Evolutionary conservation across 257 asterid species (phyloP).

Genomic region (Jaltomata sinuosa): DNA sequence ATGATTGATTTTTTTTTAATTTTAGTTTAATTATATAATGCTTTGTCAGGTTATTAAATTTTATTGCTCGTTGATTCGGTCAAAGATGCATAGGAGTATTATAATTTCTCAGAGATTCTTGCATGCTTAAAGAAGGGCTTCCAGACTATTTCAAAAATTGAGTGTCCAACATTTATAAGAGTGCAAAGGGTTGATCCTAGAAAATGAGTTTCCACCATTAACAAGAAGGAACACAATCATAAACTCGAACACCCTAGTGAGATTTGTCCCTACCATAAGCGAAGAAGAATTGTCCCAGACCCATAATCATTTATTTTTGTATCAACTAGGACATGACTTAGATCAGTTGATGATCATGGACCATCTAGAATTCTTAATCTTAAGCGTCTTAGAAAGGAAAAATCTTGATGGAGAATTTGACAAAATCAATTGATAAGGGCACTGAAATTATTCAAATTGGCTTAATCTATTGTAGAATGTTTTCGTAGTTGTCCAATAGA

Average conservation of each 20-base stretch:
- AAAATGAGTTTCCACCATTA: constrained; percentile 73
- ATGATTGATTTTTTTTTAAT: no score
- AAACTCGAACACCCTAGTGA: constrained; percentile 58
- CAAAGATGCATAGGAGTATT: no score
- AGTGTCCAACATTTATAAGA: constrained; percentile 88
- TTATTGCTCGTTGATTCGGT: no score
- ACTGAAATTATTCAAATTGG: no score
- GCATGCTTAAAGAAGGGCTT: constrained; percentile 93
- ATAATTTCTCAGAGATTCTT: constrained; percentile 70
- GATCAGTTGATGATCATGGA: constrained; percentile 74
- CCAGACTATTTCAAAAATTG: constrained; percentile 80
- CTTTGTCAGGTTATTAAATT: no score
- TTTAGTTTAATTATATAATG: no score
- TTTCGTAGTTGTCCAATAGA: no score
- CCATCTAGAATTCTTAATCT: constrained; percentile 44
- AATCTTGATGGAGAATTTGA: constrained; percentile 33
- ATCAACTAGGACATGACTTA: constrained; percentile 78
- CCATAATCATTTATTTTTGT: constrained; percentile 38
- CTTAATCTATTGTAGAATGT: no score
- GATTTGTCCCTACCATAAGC: constrained; percentile 49
- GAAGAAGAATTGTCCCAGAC: constrained; percentile 49
- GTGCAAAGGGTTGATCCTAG: constrained; percentile 80
- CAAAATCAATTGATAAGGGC: no score
- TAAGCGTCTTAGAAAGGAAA: constrained; percentile 70
- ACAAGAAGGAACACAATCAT: constrained; percentile 83